A percentile compares a stretch with the other conserved stretches of the same genome.
phyloP scores from a whole-genome alignment of 257 asterid species.

The Asclepias syriaca region DNA sequence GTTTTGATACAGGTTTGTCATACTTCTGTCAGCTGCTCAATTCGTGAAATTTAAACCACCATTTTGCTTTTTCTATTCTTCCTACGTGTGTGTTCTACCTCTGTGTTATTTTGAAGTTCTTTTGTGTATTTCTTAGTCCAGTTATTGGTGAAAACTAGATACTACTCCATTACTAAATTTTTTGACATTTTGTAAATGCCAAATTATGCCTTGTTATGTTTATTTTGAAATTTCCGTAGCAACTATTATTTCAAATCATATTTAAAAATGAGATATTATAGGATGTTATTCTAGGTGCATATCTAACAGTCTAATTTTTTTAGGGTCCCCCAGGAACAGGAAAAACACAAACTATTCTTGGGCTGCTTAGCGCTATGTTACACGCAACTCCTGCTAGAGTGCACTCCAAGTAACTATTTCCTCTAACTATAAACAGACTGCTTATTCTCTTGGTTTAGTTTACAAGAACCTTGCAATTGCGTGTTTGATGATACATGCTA shows the following conservation, averaged over 20 bases:
- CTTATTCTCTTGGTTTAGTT: slow-evolving; percentile 1
- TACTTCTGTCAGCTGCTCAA: slow-evolving; percentile 16
- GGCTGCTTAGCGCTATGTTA: slow-evolving; percentile 87
- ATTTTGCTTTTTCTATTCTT: background rate
- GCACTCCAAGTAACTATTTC: slow-evolving; percentile 50
- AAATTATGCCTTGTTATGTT: background rate
- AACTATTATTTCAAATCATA: background rate
- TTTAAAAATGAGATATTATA: background rate
- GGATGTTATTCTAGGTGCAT: slow-evolving; percentile 11
- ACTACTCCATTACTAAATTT: background rate
- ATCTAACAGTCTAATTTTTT: slow-evolving; percentile 34
- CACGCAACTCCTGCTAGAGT: slow-evolving; percentile 97
- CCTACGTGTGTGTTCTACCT: background rate
- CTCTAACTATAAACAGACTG: background rate
- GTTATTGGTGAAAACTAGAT: slow-evolving; percentile 1
- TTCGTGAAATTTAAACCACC: background rate
- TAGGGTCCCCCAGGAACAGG: slow-evolving; percentile 99
- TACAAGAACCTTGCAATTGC: background rate
- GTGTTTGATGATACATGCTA: background rate
- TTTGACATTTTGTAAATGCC: background rate
- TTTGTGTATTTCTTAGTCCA: background rate
- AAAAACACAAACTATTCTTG: slow-evolving; percentile 97
- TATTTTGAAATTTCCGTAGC: background rate
- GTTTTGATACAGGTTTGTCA: slow-evolving; percentile 85
- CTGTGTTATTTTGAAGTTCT: background rate